Percentiles rank a stretch among this genome's conserved stretches.
Conservation (phyloP, 2,329 filamentous ascomycete genomes). For the Cladosporium sp. region DNA sequence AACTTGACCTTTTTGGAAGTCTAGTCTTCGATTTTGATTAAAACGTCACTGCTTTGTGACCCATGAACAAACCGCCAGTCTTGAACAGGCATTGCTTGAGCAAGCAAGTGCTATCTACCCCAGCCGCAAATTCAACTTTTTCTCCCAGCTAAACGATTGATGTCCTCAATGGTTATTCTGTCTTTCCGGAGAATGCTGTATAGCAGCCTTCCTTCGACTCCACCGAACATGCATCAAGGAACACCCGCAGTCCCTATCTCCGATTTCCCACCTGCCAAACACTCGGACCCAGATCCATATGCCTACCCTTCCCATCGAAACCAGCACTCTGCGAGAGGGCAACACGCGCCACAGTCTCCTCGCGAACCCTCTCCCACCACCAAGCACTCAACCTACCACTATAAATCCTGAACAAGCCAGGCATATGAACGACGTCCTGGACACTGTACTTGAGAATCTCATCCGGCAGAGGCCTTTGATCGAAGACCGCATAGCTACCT, state of each 20-base stretch:
- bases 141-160: neutral
- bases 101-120: too few relatives aligned
- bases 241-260: too few relatives aligned
- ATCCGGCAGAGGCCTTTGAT: constrained; percentile 39
- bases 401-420: constrained; percentile 26
- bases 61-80: too few relatives aligned
- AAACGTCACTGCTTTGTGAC: too few relatives aligned
- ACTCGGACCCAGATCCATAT: constrained; percentile 29
- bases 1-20: too few relatives aligned
- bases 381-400: constrained; percentile 24
- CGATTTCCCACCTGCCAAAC: constrained; percentile 36
- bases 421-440: constrained; percentile 43
- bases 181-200: neutral
- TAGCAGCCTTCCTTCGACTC: too few relatives aligned
- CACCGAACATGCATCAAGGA: too few relatives aligned
- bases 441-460: constrained; percentile 45
- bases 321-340: constrained; percentile 25
- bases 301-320: constrained; percentile 27
- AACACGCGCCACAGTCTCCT: constrained; percentile 28
- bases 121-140: too few relatives aligned
- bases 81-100: too few relatives aligned
- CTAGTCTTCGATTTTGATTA: too few relatives aligned
- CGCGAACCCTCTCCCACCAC: constrained; percentile 23
- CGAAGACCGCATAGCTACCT: constrained; percentile 47
- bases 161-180: neutral